Base-by-base conservation (phyloP, 495 filamentous ascomycete species). In the Aspergillus asperescens region DNA sequence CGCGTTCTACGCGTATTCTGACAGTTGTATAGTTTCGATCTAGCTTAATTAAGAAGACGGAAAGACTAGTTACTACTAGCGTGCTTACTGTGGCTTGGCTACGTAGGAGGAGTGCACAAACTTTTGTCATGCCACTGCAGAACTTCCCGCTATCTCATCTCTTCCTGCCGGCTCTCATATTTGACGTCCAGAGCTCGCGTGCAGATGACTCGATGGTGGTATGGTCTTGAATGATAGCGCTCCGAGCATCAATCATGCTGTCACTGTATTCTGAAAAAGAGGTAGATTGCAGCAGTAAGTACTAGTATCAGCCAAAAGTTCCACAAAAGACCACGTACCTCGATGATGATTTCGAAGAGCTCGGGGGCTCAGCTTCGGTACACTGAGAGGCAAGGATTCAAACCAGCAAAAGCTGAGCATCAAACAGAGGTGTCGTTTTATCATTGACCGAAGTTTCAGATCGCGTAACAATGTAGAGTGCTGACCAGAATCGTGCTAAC, bases 391-490 rank as follows among this genome's bases (percentile, higher is more conserved):
- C 35, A 39, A 39, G 35, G 35, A 39, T 39, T 39, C 35, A n/a
- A 39, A 39, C 31, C 24, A 45, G 25, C 13, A 45, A 29, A 45
- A 45, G 42, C 42, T 45, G 25, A 45, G 42, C 25, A 45, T 45
- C n/a, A 39, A 45, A 45, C 42, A 45, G 23, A 45, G n/a, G 25
- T 45, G 15, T 29, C 19, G 42, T 18, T 45, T 45, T 15, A 18
- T 45, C 25, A 29, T 45, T 31, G 10, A 43, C 40, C 24, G 25
- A 19, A 31, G 42, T 16, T 7, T 31, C 42, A 19, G 25, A 18
- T 2, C n/a, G n/a, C 42, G 42, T 45, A 29, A 29, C 42, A 45
- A 45, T 8, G 23, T 28, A 31, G 5, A 74, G 68, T 8, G 70
- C 68, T 31, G 22, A 25, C 20, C n/a, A 19, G 40, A 43, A 24